These are phyloP conservation scores for Penicillium sp. DNA, from an alignment of 2,329 filamentous ascomycete genomes.

Conservation along the genomic window DNA sequence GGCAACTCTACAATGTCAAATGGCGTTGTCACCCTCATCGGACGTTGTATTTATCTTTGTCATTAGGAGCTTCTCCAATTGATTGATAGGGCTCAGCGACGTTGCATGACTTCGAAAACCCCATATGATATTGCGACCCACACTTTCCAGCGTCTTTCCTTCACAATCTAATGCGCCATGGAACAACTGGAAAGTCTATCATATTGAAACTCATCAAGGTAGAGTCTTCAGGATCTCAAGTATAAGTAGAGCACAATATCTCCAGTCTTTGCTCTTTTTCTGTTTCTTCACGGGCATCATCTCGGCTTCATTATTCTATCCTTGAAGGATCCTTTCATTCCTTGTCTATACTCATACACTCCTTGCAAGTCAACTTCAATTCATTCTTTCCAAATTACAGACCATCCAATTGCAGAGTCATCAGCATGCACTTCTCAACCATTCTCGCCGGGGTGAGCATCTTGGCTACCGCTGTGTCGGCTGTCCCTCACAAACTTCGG, in stretches of 20 bases:
- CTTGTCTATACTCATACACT: background rate
- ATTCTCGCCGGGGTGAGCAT: background rate
- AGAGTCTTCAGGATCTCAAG: too few species aligned
- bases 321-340: background rate
- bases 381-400: background rate
- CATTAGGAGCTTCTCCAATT: background rate
- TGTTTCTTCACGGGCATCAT: background rate
- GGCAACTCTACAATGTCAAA: background rate
- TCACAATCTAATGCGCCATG: background rate
- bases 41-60: background rate
- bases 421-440: slow-evolving; percentile 3
- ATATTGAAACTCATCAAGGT: background rate
- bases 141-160: background rate
- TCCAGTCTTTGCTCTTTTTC: background rate
- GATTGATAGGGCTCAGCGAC: background rate
- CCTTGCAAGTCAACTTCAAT: background rate
- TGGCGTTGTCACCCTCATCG: background rate
- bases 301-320: background rate
- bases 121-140: background rate
- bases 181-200: background rate
- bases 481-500: slow-evolving; percentile 5
- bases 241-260: background rate
- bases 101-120: background rate
- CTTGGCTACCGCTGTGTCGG: slow-evolving; percentile 1
- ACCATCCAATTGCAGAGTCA: background rate